phyloP scores from a whole-genome alignment of 768 basidiomycete species.

The Neoboletus magnificus region DNA sequence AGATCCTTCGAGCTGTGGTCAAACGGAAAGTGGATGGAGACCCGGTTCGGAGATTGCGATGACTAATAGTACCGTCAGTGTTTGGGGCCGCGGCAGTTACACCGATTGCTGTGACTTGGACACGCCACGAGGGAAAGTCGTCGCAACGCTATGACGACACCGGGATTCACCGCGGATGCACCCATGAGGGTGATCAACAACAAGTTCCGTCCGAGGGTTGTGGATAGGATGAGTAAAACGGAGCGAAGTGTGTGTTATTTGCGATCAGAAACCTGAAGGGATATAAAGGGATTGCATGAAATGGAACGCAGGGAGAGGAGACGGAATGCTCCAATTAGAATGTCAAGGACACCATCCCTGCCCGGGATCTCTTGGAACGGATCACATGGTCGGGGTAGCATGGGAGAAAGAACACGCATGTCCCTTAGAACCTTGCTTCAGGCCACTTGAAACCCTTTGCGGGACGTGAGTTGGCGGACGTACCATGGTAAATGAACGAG shows the following conservation, averaged over 20 bases:
- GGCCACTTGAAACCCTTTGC: conserved; percentile 7
- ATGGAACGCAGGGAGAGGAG: neutral
- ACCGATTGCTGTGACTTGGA: neutral
- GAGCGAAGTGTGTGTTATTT: neutral
- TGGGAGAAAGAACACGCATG: neutral
- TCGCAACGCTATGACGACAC: neutral
- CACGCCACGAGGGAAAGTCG: neutral
- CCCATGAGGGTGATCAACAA: neutral
- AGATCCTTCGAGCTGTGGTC: neutral
- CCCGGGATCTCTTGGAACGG: neutral
- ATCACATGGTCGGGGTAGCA: neutral
- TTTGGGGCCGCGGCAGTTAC: neutral
- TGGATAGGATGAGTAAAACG: neutral
- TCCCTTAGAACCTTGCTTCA: neutral
- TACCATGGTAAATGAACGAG: neutral
- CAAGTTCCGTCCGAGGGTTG: neutral
- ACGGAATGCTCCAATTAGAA: neutral
- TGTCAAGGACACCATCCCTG: neutral
- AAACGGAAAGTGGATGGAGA: no score
- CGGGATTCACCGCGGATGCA: neutral
- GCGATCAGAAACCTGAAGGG: neutral
- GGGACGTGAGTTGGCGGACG: neutral
- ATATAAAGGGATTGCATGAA: neutral
- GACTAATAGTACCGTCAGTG: neutral
- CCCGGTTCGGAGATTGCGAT: neutral